Evolutionary conservation across 2,329 filamentous ascomycete species (phyloP).

Genomic region (Fusarium nurragi): DNA sequence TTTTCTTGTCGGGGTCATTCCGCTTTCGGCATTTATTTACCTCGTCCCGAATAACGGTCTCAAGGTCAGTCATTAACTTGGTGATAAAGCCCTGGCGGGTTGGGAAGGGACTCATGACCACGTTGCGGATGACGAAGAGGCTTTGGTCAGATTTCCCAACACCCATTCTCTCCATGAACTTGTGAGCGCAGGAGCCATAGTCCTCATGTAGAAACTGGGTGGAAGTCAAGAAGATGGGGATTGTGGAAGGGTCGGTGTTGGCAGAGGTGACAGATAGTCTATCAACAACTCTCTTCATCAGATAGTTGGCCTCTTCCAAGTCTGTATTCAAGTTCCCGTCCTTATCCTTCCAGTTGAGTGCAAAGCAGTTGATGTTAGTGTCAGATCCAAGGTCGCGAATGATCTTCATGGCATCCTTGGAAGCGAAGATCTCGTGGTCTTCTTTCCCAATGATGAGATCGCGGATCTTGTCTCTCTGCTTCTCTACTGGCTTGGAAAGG

Average conservation of each 20-base stretch:
- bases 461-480: conserved; percentile 52
- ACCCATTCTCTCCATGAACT: conserved; percentile 55
- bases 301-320: conserved; percentile 56
- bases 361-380: conserved; percentile 58
- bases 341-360: conserved; percentile 54
- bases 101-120: conserved; percentile 59
- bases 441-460: conserved; percentile 51
- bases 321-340: conserved; percentile 51
- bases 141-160: conserved; percentile 48
- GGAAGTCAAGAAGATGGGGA: conserved; percentile 57
- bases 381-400: conserved; percentile 56
- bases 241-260: conserved; percentile 51
- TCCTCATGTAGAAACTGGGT: conserved; percentile 53
- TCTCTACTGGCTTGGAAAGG: conserved; percentile 41
- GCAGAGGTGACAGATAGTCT: conserved; percentile 54
- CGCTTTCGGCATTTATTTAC: conserved; percentile 46
- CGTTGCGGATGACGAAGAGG: conserved; percentile 57
- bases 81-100: conserved; percentile 53
- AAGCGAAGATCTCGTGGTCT: conserved; percentile 50
- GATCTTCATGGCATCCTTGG: conserved; percentile 50
- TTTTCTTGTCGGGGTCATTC: conserved; percentile 48
- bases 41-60: conserved; percentile 46
- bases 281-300: conserved; percentile 57
- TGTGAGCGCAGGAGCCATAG: conserved; percentile 53
- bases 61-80: conserved; percentile 49